phyloP scores from a whole-genome alignment of 192 early-diverging fungal genomes.

The Umbelopsis ramanniana region DNA sequence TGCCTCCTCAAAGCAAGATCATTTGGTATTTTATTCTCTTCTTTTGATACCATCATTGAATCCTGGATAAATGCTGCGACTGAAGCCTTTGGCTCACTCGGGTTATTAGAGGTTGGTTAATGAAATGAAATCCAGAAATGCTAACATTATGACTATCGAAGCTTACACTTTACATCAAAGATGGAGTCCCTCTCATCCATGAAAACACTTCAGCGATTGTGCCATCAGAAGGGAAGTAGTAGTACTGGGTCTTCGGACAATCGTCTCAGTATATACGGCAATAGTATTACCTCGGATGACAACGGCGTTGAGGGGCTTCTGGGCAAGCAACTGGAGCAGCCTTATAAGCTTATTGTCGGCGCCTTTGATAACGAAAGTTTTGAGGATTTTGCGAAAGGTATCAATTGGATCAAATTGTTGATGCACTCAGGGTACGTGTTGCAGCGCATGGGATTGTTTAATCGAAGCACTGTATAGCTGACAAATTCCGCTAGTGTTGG shows the following conservation, averaged over 20 bases:
- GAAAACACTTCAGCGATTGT: slow-evolving; percentile 3
- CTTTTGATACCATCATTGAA: slow-evolving; percentile 44
- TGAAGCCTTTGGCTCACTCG: slow-evolving; percentile 30
- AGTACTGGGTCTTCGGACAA: not conserved
- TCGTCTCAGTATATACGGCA: not conserved
- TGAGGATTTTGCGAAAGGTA: slow-evolving; percentile 35
- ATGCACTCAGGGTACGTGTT: slow-evolving; percentile 42
- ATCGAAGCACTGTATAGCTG: not conserved
- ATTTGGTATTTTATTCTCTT: slow-evolving; percentile 47
- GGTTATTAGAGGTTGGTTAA: not conserved
- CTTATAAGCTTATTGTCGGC: slow-evolving; percentile 19
- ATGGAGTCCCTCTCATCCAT: slow-evolving; percentile 7
- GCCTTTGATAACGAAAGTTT: slow-evolving; percentile 33
- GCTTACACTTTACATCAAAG: not conserved
- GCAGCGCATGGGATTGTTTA: not conserved
- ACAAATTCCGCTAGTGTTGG: slow-evolving; percentile 35
- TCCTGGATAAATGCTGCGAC: slow-evolving; percentile 50
- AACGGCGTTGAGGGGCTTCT: not conserved
- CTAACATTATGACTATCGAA: not conserved
- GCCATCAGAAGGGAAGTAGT: not conserved
- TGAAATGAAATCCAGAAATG: not conserved
- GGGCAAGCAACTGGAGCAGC: not conserved
- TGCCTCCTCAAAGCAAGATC: slow-evolving; percentile 50
- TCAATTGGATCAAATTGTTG: slow-evolving; percentile 44
- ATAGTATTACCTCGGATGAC: not conserved